These are phyloP conservation scores for Rickenella mellea DNA, from an alignment of 768 basidiomycete species.

Conservation along the genomic window DNA sequence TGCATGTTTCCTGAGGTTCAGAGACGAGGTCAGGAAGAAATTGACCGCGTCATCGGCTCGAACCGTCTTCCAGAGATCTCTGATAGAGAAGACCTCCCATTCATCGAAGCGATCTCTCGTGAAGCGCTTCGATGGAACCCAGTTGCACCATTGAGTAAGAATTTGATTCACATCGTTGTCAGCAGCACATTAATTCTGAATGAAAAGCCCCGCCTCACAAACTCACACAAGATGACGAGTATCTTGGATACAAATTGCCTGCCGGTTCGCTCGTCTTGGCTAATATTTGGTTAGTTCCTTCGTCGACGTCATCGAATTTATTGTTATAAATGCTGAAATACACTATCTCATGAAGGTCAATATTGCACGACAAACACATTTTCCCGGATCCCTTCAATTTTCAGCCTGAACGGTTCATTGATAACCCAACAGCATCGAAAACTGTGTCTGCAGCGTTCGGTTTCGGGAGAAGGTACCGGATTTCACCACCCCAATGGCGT, in stretches of 20 bases:
- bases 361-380: slow-evolving; percentile 24
- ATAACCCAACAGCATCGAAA: no score
- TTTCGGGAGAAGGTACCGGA: no score
- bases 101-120: slow-evolving; percentile 21
- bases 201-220: slow-evolving; percentile 13
- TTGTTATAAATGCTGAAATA: no score
- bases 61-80: slow-evolving; percentile 19
- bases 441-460: background rate
- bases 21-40: slow-evolving; percentile 17
- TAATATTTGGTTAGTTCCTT: slow-evolving; percentile 14
- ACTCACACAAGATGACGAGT: slow-evolving; percentile 16
- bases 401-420: slow-evolving; percentile 30
- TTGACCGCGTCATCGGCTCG: slow-evolving; percentile 18
- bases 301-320: background rate
- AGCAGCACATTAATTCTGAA: no score
- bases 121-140: slow-evolving; percentile 23
- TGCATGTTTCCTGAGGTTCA: slow-evolving; percentile 16
- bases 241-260: slow-evolving; percentile 17
- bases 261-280: slow-evolving; percentile 14
- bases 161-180: background rate
- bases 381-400: slow-evolving; percentile 26
- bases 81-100: slow-evolving; percentile 25
- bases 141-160: slow-evolving; percentile 15
- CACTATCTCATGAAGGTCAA: slow-evolving; percentile 15
- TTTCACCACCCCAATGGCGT: no score